Conservation (phyloP, 306 rosid genomes). For the Dryas drummondii region DNA sequence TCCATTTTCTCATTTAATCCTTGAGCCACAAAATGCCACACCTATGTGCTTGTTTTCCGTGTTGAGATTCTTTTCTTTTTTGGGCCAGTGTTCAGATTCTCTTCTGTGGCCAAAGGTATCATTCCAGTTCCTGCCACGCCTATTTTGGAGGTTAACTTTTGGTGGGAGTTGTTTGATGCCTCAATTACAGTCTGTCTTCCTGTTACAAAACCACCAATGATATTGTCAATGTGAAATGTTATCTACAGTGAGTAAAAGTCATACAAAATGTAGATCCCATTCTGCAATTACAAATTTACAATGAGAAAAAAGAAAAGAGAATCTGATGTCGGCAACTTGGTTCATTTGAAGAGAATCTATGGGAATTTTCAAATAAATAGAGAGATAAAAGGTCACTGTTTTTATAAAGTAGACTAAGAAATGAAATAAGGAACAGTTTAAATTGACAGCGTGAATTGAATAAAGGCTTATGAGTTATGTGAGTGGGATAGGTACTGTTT, state of each 20-base stretch:
- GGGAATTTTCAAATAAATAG: background rate
- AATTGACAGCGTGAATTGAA: constrained; percentile 23
- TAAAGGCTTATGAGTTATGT: background rate
- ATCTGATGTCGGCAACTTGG: background rate
- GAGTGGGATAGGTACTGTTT: constrained; percentile 21
- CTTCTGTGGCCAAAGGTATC: background rate
- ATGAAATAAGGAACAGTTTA: constrained; percentile 14
- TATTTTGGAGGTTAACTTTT: background rate
- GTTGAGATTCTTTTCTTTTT: background rate
- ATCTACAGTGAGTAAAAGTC: background rate
- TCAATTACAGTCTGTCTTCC: background rate
- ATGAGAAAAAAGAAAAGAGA: background rate
- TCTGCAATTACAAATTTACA: background rate
- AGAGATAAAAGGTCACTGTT: constrained; percentile 2
- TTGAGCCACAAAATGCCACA: background rate
- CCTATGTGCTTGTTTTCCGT: background rate
- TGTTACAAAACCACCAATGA: no score
- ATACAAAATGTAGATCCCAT: background rate
- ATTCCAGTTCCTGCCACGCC: constrained; percentile 5
- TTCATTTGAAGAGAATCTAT: background rate
- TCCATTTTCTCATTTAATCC: background rate
- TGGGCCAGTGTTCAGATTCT: background rate
- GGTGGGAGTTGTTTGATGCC: background rate
- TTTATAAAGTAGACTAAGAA: constrained; percentile 14
- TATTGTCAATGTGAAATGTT: background rate